Conservation (phyloP, 106 monocot genomes). For the Alisma plantagoaquatica region DNA sequence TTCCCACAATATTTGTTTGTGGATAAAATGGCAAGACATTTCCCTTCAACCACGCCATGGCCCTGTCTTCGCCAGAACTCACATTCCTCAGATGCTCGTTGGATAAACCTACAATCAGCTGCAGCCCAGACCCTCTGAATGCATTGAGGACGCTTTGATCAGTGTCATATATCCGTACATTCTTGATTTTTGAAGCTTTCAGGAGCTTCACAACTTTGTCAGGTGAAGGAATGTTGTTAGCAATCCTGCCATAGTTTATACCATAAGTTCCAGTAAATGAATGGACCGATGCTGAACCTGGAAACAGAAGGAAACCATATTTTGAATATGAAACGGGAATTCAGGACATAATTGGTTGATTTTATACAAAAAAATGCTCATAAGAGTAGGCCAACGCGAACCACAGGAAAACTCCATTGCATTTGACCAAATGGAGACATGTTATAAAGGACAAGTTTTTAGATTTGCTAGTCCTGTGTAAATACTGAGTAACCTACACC, state of each 20-base stretch:
- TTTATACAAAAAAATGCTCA: too few relatives aligned
- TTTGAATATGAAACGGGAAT: too few relatives aligned
- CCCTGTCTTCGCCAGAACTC: constrained; percentile 32
- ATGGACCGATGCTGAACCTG: constrained; percentile 5
- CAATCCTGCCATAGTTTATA: constrained; percentile 78
- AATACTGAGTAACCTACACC: too few relatives aligned
- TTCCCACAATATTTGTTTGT: constrained; percentile 46
- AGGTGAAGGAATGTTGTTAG: constrained; percentile 80
- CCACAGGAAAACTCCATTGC: too few relatives aligned
- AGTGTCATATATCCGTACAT: constrained; percentile 73
- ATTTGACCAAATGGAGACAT: too few relatives aligned
- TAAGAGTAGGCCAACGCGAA: too few relatives aligned
- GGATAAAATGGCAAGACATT: constrained; percentile 74
- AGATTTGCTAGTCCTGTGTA: too few relatives aligned
- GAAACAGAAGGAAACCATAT: too few relatives aligned
- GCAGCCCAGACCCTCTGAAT: constrained; percentile 79
- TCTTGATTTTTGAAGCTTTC: constrained; percentile 68
- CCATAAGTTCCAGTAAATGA: constrained; percentile 84
- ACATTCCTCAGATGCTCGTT: constrained; percentile 69
- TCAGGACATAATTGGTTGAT: too few relatives aligned
- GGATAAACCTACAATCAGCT: constrained; percentile 35
- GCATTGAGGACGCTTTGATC: constrained; percentile 68
- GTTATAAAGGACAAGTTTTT: too few relatives aligned
- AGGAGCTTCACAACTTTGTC: constrained; percentile 64
- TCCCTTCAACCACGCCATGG: constrained; percentile 73